Evolutionary conservation across 495 filamentous ascomycete genomes (phyloP), one percentile per base, ranked within the genome.

Genomic region (Penicillium fimorum): DNA sequence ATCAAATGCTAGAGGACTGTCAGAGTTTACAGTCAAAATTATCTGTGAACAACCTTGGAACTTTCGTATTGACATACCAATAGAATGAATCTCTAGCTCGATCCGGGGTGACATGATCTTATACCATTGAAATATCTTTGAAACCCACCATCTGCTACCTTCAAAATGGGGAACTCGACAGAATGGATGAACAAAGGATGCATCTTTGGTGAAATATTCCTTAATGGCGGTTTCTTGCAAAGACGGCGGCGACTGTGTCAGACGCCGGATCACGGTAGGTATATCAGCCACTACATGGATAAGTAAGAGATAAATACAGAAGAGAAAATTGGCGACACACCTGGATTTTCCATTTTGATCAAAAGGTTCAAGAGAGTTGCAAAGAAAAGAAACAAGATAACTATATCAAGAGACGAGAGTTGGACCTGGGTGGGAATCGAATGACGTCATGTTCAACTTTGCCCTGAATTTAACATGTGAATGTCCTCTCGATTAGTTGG

Each of bases 81-180:
- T 70, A 13, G 86, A 89, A 55, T 89, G 77, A 10, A 96, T 74
- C 1, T 81, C 66, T n/a, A 92, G 60, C 22, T 84, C 73, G 45
- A 92, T 89, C n/a, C 76, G 72, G 2, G 91, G 91, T 35, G 82
- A 87, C 65, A 95, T 76, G 60, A 93, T 85, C 65, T 90, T 90
- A 70, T 95, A 94, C 88, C 90, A 96, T 57, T 86, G 87, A 60
- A 87, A 93, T 37, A 96, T 87, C 54, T 80, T 79, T 55, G 76
- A 74, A 27, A 95, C 76, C 18, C 87, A 65, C 65, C 75, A 78
- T 41, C 89, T 78, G 12, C 88, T 72, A 29, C 78, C 79, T 11
- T 76, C 57, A 52, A 80, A 76, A 57, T 79, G 81, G 35, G 83
- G 82, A 2, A 91, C 85, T 20, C 84, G 84, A 65, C 88, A 93